A percentile compares a stretch with the other conserved stretches of the same genome.
Evolutionary conservation across 352 stramenopile species (phyloP).

Genomic region (Globisporangium irregulare): DNA sequence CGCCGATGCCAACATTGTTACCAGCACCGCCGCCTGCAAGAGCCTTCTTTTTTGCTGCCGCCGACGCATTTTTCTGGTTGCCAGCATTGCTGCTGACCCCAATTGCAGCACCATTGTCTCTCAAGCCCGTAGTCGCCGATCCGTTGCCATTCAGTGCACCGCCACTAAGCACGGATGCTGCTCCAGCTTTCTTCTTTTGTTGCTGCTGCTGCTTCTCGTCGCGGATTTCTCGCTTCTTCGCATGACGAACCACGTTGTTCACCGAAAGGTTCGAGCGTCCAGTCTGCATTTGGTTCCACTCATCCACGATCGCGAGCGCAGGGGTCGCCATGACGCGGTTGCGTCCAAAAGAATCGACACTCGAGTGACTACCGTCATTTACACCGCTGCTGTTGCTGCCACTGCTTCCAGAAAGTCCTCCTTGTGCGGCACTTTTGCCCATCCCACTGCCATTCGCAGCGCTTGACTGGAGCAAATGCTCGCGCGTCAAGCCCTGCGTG

Average conservation of each 20-base stretch:
- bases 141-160: slow-evolving; percentile 19
- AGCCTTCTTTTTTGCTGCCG: slow-evolving; percentile 41
- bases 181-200: slow-evolving; percentile 51
- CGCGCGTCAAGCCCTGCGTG: slow-evolving; percentile 77
- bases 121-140: slow-evolving; percentile 15
- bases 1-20: neutral
- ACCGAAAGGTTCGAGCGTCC: slow-evolving; percentile 74
- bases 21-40: neutral
- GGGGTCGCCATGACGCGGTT: slow-evolving; percentile 88
- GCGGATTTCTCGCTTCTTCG: slow-evolving; percentile 49
- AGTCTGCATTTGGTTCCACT: slow-evolving; percentile 73
- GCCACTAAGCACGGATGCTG: neutral
- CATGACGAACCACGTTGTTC: slow-evolving; percentile 76
- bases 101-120: slow-evolving; percentile 18
- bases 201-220: slow-evolving; percentile 72
- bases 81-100: neutral
- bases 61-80: slow-evolving; percentile 18
- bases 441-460: slow-evolving; percentile 20
- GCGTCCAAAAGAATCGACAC: slow-evolving; percentile 70
- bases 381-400: slow-evolving; percentile 24
- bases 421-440: slow-evolving; percentile 1
- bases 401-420: neutral
- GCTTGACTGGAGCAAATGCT: slow-evolving; percentile 71
- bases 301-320: slow-evolving; percentile 77
- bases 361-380: slow-evolving; percentile 33